A percentile compares a stretch with the other conserved stretches of the same genome.
Conservation (phyloP, 352 stramenopile genomes). For the Nothophytophthora sp. region DNA sequence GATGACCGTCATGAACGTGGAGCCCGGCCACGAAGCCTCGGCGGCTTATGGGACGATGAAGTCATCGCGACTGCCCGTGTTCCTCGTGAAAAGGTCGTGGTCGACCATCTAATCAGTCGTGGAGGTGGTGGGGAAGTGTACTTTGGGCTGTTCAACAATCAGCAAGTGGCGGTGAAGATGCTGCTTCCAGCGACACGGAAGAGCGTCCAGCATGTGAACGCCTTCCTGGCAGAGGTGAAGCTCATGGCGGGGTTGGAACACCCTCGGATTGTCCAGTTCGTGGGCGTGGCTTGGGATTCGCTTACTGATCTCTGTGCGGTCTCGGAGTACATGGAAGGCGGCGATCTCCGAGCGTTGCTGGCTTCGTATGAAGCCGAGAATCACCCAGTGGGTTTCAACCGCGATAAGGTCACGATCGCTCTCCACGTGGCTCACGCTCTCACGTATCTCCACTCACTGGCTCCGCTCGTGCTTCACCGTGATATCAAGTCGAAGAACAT, state of each 20-base stretch:
- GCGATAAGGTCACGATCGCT: conserved; percentile 43
- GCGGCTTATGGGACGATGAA: conserved; percentile 22
- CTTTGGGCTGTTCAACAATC: conserved; percentile 12
- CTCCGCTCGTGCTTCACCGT: conserved; percentile 28
- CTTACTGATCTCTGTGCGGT: conserved; percentile 43
- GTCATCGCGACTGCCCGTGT: conserved; percentile 26
- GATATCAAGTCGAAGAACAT: conserved; percentile 50
- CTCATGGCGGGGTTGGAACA: conserved; percentile 52
- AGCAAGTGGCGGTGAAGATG: conserved; percentile 26
- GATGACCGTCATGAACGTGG: too few relatives aligned
- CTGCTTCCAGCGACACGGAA: conserved; percentile 16
- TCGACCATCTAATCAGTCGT: conserved; percentile 22
- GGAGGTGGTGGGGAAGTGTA: conserved; percentile 30
- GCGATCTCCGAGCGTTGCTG: conserved; percentile 56
- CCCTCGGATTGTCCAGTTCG: conserved; percentile 50
- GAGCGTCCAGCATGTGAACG: conserved; percentile 21
- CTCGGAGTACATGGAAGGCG: conserved; percentile 61
- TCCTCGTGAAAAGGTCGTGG: conserved; percentile 21
- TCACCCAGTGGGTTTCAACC: conserved; percentile 21
- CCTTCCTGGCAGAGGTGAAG: conserved; percentile 42
- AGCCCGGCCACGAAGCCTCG: conserved; percentile 1
- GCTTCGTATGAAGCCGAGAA: conserved; percentile 8
- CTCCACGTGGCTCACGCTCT: conserved; percentile 39
- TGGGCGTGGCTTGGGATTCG: conserved; percentile 56
- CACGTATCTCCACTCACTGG: conserved; percentile 40